Conservation (phyloP, 441 rosid genomes). For the Macaranga tanarius region DNA sequence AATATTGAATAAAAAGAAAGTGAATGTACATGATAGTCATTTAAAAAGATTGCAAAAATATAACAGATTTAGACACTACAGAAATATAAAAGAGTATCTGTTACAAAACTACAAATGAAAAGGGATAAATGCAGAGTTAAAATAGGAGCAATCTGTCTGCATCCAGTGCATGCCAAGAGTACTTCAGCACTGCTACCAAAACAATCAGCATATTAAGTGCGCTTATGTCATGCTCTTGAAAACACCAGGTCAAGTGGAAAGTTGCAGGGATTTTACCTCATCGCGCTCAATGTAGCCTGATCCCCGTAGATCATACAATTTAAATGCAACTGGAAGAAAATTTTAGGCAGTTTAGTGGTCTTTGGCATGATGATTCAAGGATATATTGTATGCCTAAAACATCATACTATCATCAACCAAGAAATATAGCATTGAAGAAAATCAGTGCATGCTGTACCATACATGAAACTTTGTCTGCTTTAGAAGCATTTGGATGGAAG, state of each 20-base stretch:
- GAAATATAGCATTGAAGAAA: background rate
- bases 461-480: constrained; percentile 53
- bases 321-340: constrained; percentile 60
- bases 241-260: constrained; percentile 2
- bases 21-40: background rate
- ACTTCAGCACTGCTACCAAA: background rate
- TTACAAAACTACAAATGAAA: background rate
- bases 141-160: background rate
- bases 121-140: background rate
- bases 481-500: constrained; percentile 56
- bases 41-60: background rate
- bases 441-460: constrained; percentile 11
- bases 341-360: constrained; percentile 4
- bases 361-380: background rate
- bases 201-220: background rate
- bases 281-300: constrained; percentile 63
- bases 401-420: constrained; percentile 1
- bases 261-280: constrained; percentile 41
- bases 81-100: background rate
- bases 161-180: background rate
- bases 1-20: background rate
- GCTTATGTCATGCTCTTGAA: background rate
- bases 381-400: background rate
- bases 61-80: background rate
- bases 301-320: constrained; percentile 56